Evolutionary conservation across 192 early-diverging fungal species (phyloP), one percentile per base, ranked within the genome.

Genomic region (Gamsiella multidivaricata): DNA sequence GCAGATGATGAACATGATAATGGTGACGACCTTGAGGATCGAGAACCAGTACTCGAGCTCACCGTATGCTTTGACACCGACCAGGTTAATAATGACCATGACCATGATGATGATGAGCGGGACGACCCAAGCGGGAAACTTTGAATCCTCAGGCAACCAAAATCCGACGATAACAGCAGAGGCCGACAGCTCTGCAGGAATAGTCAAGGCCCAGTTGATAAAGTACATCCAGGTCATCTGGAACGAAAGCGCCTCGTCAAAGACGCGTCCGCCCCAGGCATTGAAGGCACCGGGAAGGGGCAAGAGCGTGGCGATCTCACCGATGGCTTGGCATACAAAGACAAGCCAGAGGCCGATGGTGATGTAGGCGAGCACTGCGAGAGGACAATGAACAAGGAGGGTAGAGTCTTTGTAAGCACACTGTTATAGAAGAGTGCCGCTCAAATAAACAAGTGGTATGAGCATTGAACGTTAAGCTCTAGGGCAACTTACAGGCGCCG

Each of bases 271-370:
- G 18, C 88, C 91, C 80, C 90, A 91, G 36, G 89, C 88, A 57
- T 91, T 92, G 70, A 95, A 95, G 18, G 90, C 87, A 42, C 94
- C 95, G 7, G 92, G 87, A 2, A 92, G 84, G 6, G 95, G 95
- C 18, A 96, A 86, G 17, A 88, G 83, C 0, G 95, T 91, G 0
- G 94, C 89, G 85, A 96, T 88, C 61, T 96, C 95, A 54, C 91
- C 95, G 64, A 96, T 84, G 56, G 88, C 90, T 32, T 89, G 90
- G 70, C 88, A 87, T 29, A 92, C 83, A 55, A 90, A 92, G 46
- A 85, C 85, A 0, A 92, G 83, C 88, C 89, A 89, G 6, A 86
- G 57, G 50, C 89, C 91, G 28, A 90, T 91, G 5, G 87, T 34
- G 15, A 71, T 29, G 59, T 91, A 96, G 5, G 93, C 91, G 8